phyloP scores from a whole-genome alignment of 768 basidiomycete species.

The Sporobolomyces pararoseus region DNA sequence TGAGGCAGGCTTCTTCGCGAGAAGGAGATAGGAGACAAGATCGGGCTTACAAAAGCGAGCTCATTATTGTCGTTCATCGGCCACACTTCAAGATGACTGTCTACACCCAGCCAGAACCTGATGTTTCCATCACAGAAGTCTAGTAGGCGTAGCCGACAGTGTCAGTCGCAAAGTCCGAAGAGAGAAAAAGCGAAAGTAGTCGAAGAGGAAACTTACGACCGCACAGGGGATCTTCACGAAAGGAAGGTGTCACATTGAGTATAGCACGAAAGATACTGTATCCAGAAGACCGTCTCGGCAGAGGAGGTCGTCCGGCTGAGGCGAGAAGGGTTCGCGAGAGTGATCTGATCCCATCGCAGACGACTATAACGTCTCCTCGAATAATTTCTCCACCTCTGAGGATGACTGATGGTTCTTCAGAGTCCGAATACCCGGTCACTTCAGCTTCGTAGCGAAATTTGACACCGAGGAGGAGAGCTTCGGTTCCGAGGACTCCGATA shows the following conservation, averaged over 20 bases:
- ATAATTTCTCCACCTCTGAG: not conserved
- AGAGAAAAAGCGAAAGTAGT: not conserved
- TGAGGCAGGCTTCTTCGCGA: too few species aligned
- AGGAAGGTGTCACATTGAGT: not conserved
- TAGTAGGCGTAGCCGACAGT: too few species aligned
- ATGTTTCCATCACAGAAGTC: slow-evolving; percentile 37
- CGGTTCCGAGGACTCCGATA: slow-evolving; percentile 27
- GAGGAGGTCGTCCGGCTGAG: not conserved
- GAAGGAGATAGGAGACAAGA: too few species aligned
- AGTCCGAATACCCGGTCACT: slow-evolving; percentile 19
- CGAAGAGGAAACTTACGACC: slow-evolving; percentile 15
- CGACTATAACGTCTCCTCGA: slow-evolving; percentile 21
- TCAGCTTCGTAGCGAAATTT: slow-evolving; percentile 2
- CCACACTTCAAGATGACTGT: slow-evolving; percentile 31
- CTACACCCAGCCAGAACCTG: slow-evolving; percentile 31
- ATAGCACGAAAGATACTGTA: slow-evolving; percentile 36
- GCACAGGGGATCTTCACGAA: slow-evolving; percentile 12
- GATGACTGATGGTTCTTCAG: slow-evolving; percentile 17
- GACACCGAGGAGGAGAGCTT: slow-evolving; percentile 37
- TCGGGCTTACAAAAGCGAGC: slow-evolving; percentile 26
- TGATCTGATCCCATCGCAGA: slow-evolving; percentile 31
- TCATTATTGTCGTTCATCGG: slow-evolving; percentile 31
- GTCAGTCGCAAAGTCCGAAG: too few species aligned
- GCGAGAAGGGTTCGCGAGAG: slow-evolving; percentile 8
- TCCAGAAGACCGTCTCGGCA: not conserved